These are phyloP conservation scores for Plasmodiophora brassicae DNA, from an alignment of 208 protist species.

Conservation along the genomic window DNA sequence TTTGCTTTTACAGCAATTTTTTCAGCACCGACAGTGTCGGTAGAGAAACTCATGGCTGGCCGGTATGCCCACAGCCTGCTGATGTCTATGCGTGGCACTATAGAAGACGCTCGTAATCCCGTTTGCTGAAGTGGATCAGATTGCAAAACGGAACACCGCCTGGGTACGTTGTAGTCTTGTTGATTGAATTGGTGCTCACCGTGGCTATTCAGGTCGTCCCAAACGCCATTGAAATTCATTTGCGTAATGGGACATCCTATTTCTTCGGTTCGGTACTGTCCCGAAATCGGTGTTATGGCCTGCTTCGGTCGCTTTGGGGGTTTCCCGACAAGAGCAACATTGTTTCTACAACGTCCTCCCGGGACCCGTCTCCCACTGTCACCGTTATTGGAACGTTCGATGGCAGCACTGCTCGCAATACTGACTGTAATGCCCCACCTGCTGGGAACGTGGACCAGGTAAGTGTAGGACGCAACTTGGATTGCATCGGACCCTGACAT, in stretches of 20 bases:
- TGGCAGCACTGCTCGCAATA: neutral
- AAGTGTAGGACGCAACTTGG: neutral
- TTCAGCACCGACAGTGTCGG: neutral
- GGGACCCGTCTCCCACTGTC: neutral
- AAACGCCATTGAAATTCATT: slow-evolving; percentile 15
- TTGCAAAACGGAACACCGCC: slow-evolving; percentile 12
- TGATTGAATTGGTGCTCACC: too few species aligned
- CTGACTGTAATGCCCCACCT: neutral
- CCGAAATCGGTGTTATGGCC: neutral
- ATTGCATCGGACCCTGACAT: neutral
- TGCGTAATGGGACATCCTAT: neutral
- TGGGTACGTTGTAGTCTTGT: too few species aligned
- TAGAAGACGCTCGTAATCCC: neutral
- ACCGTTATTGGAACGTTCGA: neutral
- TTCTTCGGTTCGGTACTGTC: slow-evolving; percentile 6
- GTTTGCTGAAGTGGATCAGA: neutral
- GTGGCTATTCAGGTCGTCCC: too few species aligned
- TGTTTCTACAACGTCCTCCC: neutral
- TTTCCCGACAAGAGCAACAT: neutral
- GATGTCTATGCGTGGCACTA: neutral
- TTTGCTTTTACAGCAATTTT: slow-evolving; percentile 16
- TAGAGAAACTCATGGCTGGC: too few species aligned
- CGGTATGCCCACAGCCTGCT: neutral
- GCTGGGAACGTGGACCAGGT: neutral
- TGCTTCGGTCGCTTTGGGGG: neutral